These are phyloP conservation scores for Fraxinus sp. DNA, from an alignment of 305 asterid species.

Conservation along the genomic window DNA sequence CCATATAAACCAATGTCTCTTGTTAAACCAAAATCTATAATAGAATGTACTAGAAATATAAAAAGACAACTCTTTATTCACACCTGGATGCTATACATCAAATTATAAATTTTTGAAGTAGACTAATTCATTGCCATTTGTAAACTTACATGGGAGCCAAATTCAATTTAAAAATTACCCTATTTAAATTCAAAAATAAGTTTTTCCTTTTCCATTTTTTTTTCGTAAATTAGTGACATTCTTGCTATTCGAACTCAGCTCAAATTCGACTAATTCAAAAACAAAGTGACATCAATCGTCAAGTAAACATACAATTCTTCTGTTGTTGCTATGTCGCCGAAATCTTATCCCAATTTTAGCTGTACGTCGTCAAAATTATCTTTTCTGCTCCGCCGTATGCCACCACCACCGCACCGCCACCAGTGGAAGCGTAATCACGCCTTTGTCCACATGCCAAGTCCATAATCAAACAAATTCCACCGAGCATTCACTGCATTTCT, in stretches of 20 bases:
- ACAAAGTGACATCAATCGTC: not conserved
- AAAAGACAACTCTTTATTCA: not conserved
- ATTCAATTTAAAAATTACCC: not conserved
- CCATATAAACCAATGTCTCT: not conserved
- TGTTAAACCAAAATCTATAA: not conserved
- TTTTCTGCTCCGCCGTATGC: not conserved
- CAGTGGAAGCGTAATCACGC: not conserved
- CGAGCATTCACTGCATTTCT: not conserved
- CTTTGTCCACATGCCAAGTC: not conserved
- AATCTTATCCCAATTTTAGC: not conserved
- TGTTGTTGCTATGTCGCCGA: not conserved
- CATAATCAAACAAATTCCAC: not conserved
- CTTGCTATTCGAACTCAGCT: not conserved
- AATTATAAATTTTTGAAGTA: not conserved
- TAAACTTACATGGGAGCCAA: not conserved
- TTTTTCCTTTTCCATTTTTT: not conserved
- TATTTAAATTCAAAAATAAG: not conserved
- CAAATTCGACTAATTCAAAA: not conserved
- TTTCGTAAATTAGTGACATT: not conserved
- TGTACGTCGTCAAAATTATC: not conserved
- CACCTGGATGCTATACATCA: not conserved
- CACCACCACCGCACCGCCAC: slow-evolving; percentile 1
- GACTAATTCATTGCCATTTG: not conserved
- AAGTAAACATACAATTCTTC: not conserved
- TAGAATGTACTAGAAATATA: not conserved